These are phyloP conservation scores for Scutellaria minor DNA, from an alignment of 257 asterid genomes.

Conservation along the genomic window DNA sequence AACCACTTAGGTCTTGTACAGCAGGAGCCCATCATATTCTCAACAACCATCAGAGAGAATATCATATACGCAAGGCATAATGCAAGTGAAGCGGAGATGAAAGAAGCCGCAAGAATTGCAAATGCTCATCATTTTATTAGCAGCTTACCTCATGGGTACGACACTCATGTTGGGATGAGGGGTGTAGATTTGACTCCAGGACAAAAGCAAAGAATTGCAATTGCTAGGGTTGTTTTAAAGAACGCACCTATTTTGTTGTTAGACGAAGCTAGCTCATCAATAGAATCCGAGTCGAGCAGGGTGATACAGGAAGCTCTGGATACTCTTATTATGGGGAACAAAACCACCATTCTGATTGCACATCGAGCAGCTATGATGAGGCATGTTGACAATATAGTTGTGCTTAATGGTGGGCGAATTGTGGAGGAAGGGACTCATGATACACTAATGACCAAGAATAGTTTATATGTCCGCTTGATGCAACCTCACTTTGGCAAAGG, in stretches of 20 bases:
- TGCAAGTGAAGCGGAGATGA: slow-evolving; percentile 99
- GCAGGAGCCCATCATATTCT: slow-evolving; percentile 97
- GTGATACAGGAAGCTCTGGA: slow-evolving; percentile 98
- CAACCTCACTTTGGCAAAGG: slow-evolving; percentile 98
- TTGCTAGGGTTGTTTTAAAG: slow-evolving; percentile 88
- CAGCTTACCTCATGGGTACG: slow-evolving; percentile 99
- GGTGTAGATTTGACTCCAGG: slow-evolving; percentile 99
- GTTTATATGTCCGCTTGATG: slow-evolving; percentile 93
- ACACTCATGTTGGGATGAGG: slow-evolving; percentile 99
- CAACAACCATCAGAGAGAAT: slow-evolving; percentile 92
- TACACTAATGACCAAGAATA: slow-evolving; percentile 69
- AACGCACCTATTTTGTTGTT: slow-evolving; percentile 91
- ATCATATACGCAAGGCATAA: slow-evolving; percentile 97
- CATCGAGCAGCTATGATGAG: slow-evolving; percentile 99
- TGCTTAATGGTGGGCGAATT: slow-evolving; percentile 92
- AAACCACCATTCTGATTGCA: slow-evolving; percentile 92
- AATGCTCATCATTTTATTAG: slow-evolving; percentile 99
- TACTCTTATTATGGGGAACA: slow-evolving; percentile 96
- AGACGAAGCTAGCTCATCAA: slow-evolving; percentile 98
- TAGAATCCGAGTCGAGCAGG: slow-evolving; percentile 95
- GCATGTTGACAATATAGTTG: slow-evolving; percentile 95
- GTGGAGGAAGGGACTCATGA: slow-evolving; percentile 98
- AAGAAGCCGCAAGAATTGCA: slow-evolving; percentile 99
- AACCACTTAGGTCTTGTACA: slow-evolving; percentile 96
- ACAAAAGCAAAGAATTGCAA: slow-evolving; percentile 95